Base-by-base conservation (phyloP, 73 alveolate genomes). In the Paramecium primaurelia region DNA sequence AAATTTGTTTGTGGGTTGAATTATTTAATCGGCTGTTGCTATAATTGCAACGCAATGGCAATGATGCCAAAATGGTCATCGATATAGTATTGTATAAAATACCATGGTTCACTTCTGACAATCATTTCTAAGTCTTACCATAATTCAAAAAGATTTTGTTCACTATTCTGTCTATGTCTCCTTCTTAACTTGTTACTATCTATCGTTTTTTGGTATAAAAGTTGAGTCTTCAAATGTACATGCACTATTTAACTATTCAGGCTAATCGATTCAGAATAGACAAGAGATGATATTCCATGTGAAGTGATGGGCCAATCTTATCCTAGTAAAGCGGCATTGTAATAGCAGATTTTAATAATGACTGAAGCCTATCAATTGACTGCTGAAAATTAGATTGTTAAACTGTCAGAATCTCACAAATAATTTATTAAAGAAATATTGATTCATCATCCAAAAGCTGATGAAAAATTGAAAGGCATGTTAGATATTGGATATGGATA, bases 41-140 rank as follows among this genome's bases (percentile, higher is more conserved):
- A 30, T 36, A 80, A 80, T 45, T 49, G 58, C 34, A 42, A 25
- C 22, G 73, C 26, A 42, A 22, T 26, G 91, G 91, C 38, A 64
- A 22, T 25, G 91, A 80, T 47, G 77, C 75, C 75, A 80, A 45
- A 64, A 25, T 80, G 77, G 58, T 80, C 58, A 80, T 80, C 30
- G 91, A 80, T 80, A 80, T 80, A 42, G 91, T 80, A 80, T 80
- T 80, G 91, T 44, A 42, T 80, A 80, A 80, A 80, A 80, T 80
- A 36, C 91, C 91, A 20, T 80, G 91, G 91, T 49, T 80, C 71
- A 80, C 91, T 26, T 80, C 91, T 26, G 91, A 49, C 25, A 34
- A 80, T 47, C 91, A 80, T 80, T 80, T 80, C 51, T 28, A 80
- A 49, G 91, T 64, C 34, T 20, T 42, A 12, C 71, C 47, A 28